phyloP scores from a whole-genome alignment of 2,329 filamentous ascomycete species.

The Zymoseptoria pseudotritici region DNA sequence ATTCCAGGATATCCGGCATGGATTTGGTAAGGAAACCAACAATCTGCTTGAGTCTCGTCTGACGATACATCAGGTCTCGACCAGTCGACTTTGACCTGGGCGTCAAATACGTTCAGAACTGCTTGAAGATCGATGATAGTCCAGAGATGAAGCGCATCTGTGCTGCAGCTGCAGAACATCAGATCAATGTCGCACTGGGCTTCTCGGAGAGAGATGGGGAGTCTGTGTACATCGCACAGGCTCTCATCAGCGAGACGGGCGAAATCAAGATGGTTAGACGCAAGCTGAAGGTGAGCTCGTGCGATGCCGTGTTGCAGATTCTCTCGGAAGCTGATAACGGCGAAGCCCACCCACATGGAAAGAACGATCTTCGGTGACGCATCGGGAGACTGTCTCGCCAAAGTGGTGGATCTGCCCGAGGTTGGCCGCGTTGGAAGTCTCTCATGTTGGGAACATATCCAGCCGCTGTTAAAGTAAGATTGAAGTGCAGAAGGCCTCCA shows the following conservation, averaged over 20 bases:
- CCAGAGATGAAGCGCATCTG: constrained; percentile 39
- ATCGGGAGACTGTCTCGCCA: constrained; percentile 27
- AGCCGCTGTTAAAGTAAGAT: constrained; percentile 35
- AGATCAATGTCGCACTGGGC: constrained; percentile 33
- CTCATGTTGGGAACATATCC: constrained; percentile 37
- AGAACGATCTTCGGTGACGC: constrained; percentile 38
- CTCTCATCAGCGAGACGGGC: constrained; percentile 30
- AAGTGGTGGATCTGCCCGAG: constrained; percentile 28
- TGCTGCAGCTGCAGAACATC: constrained; percentile 26
- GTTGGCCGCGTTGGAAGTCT: constrained; percentile 32
- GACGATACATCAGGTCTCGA: constrained; percentile 25
- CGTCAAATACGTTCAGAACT: constrained; percentile 40
- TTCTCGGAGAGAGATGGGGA: constrained; percentile 35
- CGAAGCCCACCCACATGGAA: constrained; percentile 36
- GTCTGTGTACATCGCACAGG: constrained; percentile 36
- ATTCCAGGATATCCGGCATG: constrained; percentile 39
- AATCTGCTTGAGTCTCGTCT: not conserved
- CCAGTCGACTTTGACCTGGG: constrained; percentile 36
- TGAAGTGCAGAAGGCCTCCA: not conserved
- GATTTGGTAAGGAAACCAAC: constrained; percentile 36
- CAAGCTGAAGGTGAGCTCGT: constrained; percentile 30
- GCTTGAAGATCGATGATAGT: constrained; percentile 34
- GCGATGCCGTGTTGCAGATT: not conserved
- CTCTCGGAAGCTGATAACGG: not conserved
- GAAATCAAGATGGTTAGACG: constrained; percentile 31